Evolutionary conservation across 768 basidiomycete species (phyloP).

Genomic region (Boletus barrowsii): DNA sequence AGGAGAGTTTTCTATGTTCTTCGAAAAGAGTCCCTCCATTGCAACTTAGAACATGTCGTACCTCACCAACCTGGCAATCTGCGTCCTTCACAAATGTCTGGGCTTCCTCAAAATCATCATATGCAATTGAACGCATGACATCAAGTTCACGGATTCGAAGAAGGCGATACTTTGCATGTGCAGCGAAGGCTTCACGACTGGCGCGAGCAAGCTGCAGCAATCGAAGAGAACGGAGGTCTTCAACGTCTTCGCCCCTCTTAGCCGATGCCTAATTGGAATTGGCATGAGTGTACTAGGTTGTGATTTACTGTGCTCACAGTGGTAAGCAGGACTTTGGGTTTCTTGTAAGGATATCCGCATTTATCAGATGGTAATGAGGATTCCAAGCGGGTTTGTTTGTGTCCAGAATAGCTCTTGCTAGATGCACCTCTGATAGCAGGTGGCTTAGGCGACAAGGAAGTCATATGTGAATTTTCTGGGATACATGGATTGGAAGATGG

Average conservation of each 20-base stretch:
- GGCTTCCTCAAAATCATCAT: not conserved
- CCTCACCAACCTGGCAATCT: not conserved
- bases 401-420: too few species aligned
- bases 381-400: too few species aligned
- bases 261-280: not conserved
- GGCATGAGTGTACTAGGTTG: not conserved
- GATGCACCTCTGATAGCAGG: too few species aligned
- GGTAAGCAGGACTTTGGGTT: not conserved
- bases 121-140: not conserved
- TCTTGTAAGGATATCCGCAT: too few species aligned
- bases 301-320: not conserved
- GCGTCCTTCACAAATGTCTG: not conserved
- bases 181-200: not conserved
- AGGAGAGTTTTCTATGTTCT: too few species aligned
- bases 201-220: conserved; percentile 1
- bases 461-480: too few species aligned
- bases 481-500: too few species aligned
- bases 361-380: too few species aligned
- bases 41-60: not conserved
- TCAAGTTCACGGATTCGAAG: not conserved
- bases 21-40: too few species aligned
- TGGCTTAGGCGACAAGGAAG: too few species aligned
- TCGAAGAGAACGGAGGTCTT: not conserved
- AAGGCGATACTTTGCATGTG: not conserved
- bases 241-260: not conserved